Base-by-base conservation (phyloP, 106 monocot species). In the Narthecium ossifragum region DNA sequence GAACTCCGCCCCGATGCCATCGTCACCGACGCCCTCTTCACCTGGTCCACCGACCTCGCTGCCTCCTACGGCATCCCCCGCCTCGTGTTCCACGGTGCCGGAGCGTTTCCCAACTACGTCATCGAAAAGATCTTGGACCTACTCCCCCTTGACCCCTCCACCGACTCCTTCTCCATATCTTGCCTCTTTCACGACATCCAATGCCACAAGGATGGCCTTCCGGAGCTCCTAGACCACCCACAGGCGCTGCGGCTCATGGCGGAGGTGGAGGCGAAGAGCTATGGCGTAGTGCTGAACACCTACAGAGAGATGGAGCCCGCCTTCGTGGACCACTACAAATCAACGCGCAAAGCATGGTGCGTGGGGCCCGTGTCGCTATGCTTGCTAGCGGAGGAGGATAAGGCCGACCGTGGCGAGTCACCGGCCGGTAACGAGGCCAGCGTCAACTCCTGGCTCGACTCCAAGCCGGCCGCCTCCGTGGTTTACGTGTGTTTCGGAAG, bases 391-490 rank as follows among this genome's bases (percentile, higher is more conserved):
- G 6, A 34, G 25, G 10, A 18, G 18, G 26, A 18, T 4, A 20
- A 20, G 21, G 34, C 25, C 33, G 22, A 34, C 33, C 32, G 18
- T 56, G 33, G 26, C 2, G n/a, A n/a, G n/a, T n/a, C n/a, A n/a
- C n/a, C n/a, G n/a, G n/a, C n/a, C n/a, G n/a, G n/a, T n/a, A n/a
- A n/a, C n/a, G n/a, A n/a, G n/a, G n/a, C n/a, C n/a, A n/a, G n/a
- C n/a, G n/a, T n/a, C n/a, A n/a, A n/a, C n/a, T n/a, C n/a, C n/a
- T 56, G 56, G 56, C 32, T 56, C 18, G 56, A 56, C 56, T 21
- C 17, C 20, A 49, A 49, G 23, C 22, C 18, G 18, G 4, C 17
- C 1, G 23, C 3, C 23, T 49, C 49, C 1, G 56, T 34, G 10
- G 34, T 34, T 9, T 32, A 32, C 56, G 34, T 11, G 12, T 6